phyloP scores from a whole-genome alignment of 2,329 filamentous ascomycete genomes.

The Nigrograna mackinnonii region DNA sequence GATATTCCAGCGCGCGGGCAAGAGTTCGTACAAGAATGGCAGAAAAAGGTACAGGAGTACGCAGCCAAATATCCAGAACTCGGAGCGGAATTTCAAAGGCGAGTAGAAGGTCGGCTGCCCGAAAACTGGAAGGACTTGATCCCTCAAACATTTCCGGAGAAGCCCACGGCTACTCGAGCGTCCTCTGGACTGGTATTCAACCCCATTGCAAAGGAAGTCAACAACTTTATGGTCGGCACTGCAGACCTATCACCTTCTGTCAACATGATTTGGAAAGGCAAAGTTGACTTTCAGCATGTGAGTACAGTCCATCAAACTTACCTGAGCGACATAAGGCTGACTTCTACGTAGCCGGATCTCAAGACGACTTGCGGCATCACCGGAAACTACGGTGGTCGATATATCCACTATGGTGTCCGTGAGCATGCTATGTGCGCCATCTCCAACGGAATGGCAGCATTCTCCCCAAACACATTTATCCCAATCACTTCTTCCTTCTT shows the following conservation, averaged over 20 bases:
- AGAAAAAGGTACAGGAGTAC: slow-evolving; percentile 49
- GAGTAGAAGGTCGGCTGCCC: slow-evolving; percentile 53
- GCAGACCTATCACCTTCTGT: slow-evolving; percentile 58
- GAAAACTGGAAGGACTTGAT: slow-evolving; percentile 55
- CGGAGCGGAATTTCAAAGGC: slow-evolving; percentile 51
- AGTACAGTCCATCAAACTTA: no score
- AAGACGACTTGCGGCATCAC: slow-evolving; percentile 52
- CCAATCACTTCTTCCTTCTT: slow-evolving; percentile 62
- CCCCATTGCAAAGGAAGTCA: slow-evolving; percentile 75
- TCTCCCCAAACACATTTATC: slow-evolving; percentile 39
- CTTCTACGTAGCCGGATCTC: slow-evolving; percentile 23
- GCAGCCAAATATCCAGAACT: slow-evolving; percentile 53
- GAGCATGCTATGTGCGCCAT: slow-evolving; percentile 43
- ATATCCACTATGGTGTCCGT: slow-evolving; percentile 46
- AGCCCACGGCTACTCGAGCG: slow-evolving; percentile 55
- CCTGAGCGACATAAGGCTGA: no score
- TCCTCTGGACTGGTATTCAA: slow-evolving; percentile 57
- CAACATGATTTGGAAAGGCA: slow-evolving; percentile 57
- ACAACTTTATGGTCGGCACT: slow-evolving; percentile 83
- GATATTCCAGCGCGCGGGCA: slow-evolving; percentile 53
- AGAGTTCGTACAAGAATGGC: slow-evolving; percentile 53
- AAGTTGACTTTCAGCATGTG: slow-evolving; percentile 56
- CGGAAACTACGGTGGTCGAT: slow-evolving; percentile 59
- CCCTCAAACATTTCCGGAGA: slow-evolving; percentile 52
- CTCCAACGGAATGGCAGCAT: slow-evolving; percentile 63